Evolutionary conservation across 2,329 filamentous ascomycete genomes (phyloP), one percentile per base, ranked within the genome.

Genomic region (Arachnopeziza araneosa): DNA sequence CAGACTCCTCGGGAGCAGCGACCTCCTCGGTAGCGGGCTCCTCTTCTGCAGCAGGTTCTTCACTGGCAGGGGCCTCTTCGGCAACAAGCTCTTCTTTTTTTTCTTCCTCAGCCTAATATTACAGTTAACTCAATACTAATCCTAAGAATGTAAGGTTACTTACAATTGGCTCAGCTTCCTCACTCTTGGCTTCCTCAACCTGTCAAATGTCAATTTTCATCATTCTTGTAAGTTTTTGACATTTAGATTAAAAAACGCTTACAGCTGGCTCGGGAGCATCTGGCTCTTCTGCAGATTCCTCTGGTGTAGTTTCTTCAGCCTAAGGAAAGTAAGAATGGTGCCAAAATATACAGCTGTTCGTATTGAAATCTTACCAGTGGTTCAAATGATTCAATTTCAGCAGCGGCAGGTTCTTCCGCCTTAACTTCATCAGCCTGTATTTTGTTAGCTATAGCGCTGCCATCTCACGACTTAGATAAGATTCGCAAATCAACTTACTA

Each of bases 331-430:
- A 4, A 44, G 36, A 44, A n/a, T 50, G 58, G 19, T 30, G 57
- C 23, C n/a, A 53, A 2, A 24, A 21, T 24, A 21, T 24, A 58
- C 36, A 44, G 44, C 51, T 26, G 54, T 52, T 19, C 30, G 50
- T 36, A 55, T 26, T 59, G 24, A 2, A 51, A 56, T 4, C 59
- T 32, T 48, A 61, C 63, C 49, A 63, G 61, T 1, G 52, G 54
- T 12, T 50, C 23, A 36, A 49, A n/a, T 24, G 62, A 22, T 49
- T 65, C 62, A n/a, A 6, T 23, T 52, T 52, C 50, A 2, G 3
- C 50, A 23, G 22, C 21, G 12, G n/a, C 50, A 23, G 50, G 50
- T 23, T 52, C 50, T 52, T 52, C 50, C 14, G n/a, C 7, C 9
- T 30, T 30, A 5, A 30, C 26, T 30, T 30, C 26, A 30, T 30